Conservation (phyloP, 495 filamentous ascomycete species). For the Monascus purpureus region DNA sequence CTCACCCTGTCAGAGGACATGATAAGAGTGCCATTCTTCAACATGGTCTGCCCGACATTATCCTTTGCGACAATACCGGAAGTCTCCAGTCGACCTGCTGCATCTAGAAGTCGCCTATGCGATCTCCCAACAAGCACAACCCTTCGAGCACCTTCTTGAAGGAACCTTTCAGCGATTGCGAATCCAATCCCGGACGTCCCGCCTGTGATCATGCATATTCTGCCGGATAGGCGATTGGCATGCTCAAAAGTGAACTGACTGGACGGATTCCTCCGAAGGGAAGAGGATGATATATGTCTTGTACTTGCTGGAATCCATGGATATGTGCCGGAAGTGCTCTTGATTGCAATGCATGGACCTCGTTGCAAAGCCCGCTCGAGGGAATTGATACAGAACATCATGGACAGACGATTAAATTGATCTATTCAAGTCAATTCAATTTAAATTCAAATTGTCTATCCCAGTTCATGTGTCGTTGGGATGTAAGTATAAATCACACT, state of each 20-base stretch:
- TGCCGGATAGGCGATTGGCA: constrained; percentile 20
- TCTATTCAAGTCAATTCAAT: no score
- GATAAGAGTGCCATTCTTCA: neutral
- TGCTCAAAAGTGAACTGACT: constrained; percentile 1
- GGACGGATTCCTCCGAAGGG: neutral
- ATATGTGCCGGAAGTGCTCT: neutral
- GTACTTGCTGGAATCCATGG: no score
- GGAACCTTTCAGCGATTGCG: constrained; percentile 53
- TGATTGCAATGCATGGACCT: no score
- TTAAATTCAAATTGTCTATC: no score
- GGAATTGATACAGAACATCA: no score
- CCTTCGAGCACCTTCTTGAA: constrained; percentile 42
- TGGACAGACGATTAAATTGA: no score
- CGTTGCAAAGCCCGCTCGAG: constrained; percentile 1
- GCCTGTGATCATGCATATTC: constrained; percentile 46
- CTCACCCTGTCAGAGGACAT: constrained; percentile 7
- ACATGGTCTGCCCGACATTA: no score
- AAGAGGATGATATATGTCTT: constrained; percentile 7
- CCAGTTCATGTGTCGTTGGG: no score
- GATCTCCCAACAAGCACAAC: constrained; percentile 40
- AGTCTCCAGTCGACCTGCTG: constrained; percentile 11
- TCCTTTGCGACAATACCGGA: no score
- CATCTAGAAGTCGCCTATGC: constrained; percentile 22
- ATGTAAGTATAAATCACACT: no score
- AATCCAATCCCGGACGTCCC: constrained; percentile 52